Evolutionary conservation across 495 filamentous ascomycete species (phyloP).

Genomic region (Lophiostoma macrostomum): DNA sequence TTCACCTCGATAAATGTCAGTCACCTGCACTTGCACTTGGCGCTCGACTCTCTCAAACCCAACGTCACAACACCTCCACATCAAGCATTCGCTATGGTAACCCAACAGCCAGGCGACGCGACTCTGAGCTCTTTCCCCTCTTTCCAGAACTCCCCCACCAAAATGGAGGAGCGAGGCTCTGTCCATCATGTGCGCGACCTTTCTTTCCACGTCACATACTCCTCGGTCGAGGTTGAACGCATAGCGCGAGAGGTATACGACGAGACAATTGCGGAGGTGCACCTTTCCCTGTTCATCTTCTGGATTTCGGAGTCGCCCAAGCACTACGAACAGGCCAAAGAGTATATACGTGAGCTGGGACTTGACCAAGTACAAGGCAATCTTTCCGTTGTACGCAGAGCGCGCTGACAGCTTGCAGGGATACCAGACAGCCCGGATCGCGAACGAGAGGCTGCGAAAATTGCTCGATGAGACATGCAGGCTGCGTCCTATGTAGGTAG

Average conservation of each 20-base stretch:
- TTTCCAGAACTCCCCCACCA: background rate
- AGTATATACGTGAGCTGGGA: slow-evolving; percentile 13
- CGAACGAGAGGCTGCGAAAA: slow-evolving; percentile 1
- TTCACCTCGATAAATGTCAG: background rate
- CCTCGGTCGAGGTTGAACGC: background rate
- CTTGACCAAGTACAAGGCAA: slow-evolving; percentile 23
- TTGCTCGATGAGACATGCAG: background rate
- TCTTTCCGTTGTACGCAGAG: too few relatives aligned
- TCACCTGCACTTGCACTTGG: too few relatives aligned
- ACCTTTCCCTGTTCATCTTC: slow-evolving; percentile 13
- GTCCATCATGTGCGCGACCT: background rate
- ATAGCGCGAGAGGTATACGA: slow-evolving; percentile 12
- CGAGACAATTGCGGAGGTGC: slow-evolving; percentile 14
- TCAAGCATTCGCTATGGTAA: too few relatives aligned
- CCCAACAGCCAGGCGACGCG: too few relatives aligned
- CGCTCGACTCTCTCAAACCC: too few relatives aligned
- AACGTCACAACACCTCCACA: too few relatives aligned
- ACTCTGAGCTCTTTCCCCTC: background rate
- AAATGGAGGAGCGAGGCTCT: background rate
- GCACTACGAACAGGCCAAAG: slow-evolving; percentile 13
- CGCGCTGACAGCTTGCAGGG: slow-evolving; percentile 6
- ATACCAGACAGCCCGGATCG: slow-evolving; percentile 10
- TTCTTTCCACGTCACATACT: slow-evolving; percentile 11
- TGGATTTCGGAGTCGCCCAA: slow-evolving; percentile 10
- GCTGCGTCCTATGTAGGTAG: slow-evolving; percentile 15